Conservation (phyloP, 352 stramenopile species). For the Aphanomyces cochlioides region DNA sequence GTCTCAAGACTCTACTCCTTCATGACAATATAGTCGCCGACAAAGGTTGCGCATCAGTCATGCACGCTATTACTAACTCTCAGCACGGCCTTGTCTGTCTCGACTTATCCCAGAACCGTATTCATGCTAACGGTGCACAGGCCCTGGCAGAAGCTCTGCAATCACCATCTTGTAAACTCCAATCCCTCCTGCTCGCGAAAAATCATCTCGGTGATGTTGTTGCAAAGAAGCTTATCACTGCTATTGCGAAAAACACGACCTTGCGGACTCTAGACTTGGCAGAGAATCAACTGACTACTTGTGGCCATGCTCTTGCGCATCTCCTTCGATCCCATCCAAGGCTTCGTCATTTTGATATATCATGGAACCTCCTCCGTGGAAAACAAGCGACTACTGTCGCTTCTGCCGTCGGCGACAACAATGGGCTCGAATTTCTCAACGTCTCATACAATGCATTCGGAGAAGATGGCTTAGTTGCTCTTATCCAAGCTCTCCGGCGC, state of each 20-base stretch:
- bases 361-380: slow-evolving; percentile 22
- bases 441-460: slow-evolving; percentile 18
- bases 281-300: neutral
- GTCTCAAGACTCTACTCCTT: slow-evolving; percentile 24
- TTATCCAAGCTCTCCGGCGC: neutral
- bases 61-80: neutral
- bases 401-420: slow-evolving; percentile 20
- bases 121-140: neutral
- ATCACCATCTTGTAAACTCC: neutral
- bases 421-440: slow-evolving; percentile 1
- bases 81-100: slow-evolving; percentile 9
- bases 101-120: slow-evolving; percentile 20
- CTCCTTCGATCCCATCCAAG: slow-evolving; percentile 11
- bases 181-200: slow-evolving; percentile 17
- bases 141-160: slow-evolving; percentile 9
- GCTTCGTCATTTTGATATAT: slow-evolving; percentile 17
- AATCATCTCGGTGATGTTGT: slow-evolving; percentile 22
- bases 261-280: slow-evolving; percentile 8
- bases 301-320: neutral
- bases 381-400: neutral
- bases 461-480: neutral
- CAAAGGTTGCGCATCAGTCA: slow-evolving; percentile 16
- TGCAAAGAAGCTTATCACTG: neutral
- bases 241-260: slow-evolving; percentile 11
- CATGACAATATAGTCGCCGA: slow-evolving; percentile 1